Conservation (phyloP, 2,329 filamentous ascomycete genomes). For the Fusarium sp. region DNA sequence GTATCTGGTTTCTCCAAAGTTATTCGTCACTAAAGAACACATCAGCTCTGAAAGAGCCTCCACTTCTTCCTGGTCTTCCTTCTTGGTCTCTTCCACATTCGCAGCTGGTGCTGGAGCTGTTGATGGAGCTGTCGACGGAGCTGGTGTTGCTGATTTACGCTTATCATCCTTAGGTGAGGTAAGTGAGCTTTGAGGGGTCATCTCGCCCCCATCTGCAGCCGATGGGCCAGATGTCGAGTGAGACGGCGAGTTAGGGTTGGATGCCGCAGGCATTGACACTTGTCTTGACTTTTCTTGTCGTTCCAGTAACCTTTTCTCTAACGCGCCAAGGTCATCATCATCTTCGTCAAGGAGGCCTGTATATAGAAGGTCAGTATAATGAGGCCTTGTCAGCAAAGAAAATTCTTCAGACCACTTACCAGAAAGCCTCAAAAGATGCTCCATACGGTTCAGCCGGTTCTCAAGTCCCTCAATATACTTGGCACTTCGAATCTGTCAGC, state of each 20-base stretch:
- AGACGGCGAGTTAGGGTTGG: slow-evolving; percentile 65
- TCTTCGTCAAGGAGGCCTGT: slow-evolving; percentile 85
- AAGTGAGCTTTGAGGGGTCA: slow-evolving; percentile 65
- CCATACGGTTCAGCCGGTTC: slow-evolving; percentile 95
- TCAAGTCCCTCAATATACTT: slow-evolving; percentile 98
- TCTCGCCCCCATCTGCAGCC: slow-evolving; percentile 54
- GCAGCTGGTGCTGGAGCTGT: slow-evolving; percentile 6
- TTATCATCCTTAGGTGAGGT: slow-evolving; percentile 62
- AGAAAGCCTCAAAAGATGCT: slow-evolving; percentile 87
- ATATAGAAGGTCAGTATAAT: slow-evolving; percentile 14
- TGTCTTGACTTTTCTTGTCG: slow-evolving; percentile 65
- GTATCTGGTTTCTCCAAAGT: slow-evolving; percentile 93
- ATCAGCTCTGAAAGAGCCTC: slow-evolving; percentile 97
- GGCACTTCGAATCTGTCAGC: slow-evolving; percentile 67
- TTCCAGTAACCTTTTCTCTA: slow-evolving; percentile 80
- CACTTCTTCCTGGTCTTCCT: slow-evolving; percentile 69
- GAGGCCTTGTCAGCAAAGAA: neutral
- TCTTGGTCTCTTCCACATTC: slow-evolving; percentile 40
- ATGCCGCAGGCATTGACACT: slow-evolving; percentile 59
- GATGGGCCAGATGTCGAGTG: slow-evolving; percentile 56
- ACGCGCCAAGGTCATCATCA: slow-evolving; percentile 85
- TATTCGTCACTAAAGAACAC: slow-evolving; percentile 97
- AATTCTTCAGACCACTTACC: slow-evolving; percentile 57
- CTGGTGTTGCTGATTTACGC: slow-evolving; percentile 45
- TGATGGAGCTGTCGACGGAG: slow-evolving; percentile 17